Base-by-base conservation (phyloP, 1,139 yeast species). In the Pichia sp. region DNA sequence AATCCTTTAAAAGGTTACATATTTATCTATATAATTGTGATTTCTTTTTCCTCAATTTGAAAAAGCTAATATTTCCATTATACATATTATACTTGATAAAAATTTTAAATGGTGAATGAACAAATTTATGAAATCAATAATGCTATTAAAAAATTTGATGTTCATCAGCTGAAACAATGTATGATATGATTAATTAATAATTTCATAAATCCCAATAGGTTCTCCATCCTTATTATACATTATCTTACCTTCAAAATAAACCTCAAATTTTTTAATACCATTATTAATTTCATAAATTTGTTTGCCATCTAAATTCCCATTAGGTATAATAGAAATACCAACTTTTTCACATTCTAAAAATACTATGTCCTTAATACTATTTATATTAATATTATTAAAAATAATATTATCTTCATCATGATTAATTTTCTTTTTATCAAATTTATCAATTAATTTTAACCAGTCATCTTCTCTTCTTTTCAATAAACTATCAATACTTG, bases 181-280 rank as follows among this genome's bases (percentile, higher is more conserved):
- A 55, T 22, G 5, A 4, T 32, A 9, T 32, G 10, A 23, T 32
- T 32, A 6, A 22, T 23, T 22, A 22, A 20, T 32, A n/a, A 32
- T 32, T 11, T 32, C 35, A 25, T 5, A 10, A 11, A 32, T 32
- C 10, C 35, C 22, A 5, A 27, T 16, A 20, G 29, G 26, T 24
- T 35, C 25, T 24, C 42, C 49, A n/a, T 40, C 29, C 33, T 47
- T 42, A 4, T 47, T 55, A 56, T 55, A 59, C 12, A 57, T 33
- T 4, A 59, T 50, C 27, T 59, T 60, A 29, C 56, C 57, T 23
- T 55, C 57, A 33, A 58, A 53, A 38, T 55, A 59, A 7, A 58
- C 40, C 11, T 33, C 11, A 6, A 23, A 2, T 9, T 23, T 30
- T 24, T 38, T 24, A 3, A 24, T 22, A 26, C 30, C 28, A n/a